phyloP scores from a whole-genome alignment of 2,329 filamentous ascomycete species.

The Aspergillus caelatus region DNA sequence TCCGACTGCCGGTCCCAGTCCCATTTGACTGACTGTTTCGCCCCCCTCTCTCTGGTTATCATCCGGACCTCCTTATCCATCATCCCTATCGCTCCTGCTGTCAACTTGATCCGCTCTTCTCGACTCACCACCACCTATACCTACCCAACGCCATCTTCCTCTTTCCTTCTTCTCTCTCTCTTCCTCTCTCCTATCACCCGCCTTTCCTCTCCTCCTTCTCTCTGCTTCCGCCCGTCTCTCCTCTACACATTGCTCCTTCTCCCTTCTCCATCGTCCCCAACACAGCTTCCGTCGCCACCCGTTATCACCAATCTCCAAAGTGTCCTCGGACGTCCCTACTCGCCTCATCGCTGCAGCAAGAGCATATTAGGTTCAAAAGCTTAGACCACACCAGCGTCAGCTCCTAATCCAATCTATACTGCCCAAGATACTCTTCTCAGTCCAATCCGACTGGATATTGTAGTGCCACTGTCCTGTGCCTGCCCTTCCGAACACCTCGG shows the following conservation, averaged over 20 bases:
- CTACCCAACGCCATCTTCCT: conserved; percentile 20
- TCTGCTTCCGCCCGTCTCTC: conserved; percentile 16
- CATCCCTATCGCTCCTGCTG: conserved; percentile 16
- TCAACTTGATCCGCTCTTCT: conserved; percentile 14
- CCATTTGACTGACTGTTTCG: conserved; percentile 18
- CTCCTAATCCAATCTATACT: conserved; percentile 21
- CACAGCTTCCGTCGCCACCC: conserved; percentile 9
- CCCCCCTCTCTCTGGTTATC: conserved; percentile 14
- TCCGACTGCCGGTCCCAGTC: conserved; percentile 20
- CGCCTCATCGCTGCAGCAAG: conserved; percentile 9
- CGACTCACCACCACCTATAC: conserved; percentile 20
- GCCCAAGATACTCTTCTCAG: not conserved
- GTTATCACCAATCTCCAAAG: conserved; percentile 8
- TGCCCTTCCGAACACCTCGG: conserved; percentile 21
- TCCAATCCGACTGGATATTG: conserved; percentile 13
- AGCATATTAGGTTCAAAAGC: conserved; percentile 16
- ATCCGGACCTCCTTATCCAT: conserved; percentile 22
- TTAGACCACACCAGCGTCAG: conserved; percentile 7
- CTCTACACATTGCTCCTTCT: conserved; percentile 15
- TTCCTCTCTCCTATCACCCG: conserved; percentile 18
- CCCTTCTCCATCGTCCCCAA: conserved; percentile 8
- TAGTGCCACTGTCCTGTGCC: conserved; percentile 16
- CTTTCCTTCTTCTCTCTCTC: conserved; percentile 20
- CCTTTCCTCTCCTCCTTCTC: conserved; percentile 17
- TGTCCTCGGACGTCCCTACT: conserved; percentile 10